phyloP scores from a whole-genome alignment of 257 asterid genomes.

The Nyctanthes arbortristis region DNA sequence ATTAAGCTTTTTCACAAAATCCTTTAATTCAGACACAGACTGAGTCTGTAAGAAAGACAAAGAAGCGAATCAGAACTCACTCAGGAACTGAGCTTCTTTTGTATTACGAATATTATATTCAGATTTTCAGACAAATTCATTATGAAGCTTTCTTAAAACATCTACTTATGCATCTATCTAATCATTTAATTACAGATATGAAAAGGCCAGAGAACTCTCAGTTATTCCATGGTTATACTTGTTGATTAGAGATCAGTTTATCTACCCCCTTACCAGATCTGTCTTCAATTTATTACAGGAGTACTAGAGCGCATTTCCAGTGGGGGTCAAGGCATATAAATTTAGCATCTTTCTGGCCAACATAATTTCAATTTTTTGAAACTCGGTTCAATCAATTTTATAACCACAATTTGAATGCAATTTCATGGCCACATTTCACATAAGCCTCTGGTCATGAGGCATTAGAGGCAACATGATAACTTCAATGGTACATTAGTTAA shows the following conservation, averaged over 20 bases:
- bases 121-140: background rate
- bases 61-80: constrained; percentile 26
- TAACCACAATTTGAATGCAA: constrained; percentile 7
- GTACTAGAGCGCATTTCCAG: constrained; percentile 5
- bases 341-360: constrained; percentile 6
- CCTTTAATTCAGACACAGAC: constrained; percentile 92
- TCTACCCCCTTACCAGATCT: constrained; percentile 17
- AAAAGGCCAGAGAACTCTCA: background rate
- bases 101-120: constrained; percentile 14
- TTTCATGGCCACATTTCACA: constrained; percentile 17
- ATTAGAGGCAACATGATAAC: constrained; percentile 24
- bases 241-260: background rate
- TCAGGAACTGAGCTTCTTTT: constrained; percentile 5
- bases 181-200: background rate
- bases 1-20: constrained; percentile 96
- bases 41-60: constrained; percentile 61
- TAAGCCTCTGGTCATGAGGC: constrained; percentile 10
- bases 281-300: constrained; percentile 19
- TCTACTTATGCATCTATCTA: background rate
- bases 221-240: constrained; percentile 2
- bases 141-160: constrained; percentile 11
- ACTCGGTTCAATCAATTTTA: constrained; percentile 14
- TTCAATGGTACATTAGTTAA: constrained; percentile 11
- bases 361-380: constrained; percentile 11
- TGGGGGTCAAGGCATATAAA: background rate